Base-by-base conservation (phyloP, 2,329 filamentous ascomycete species). In the Calonectria montana region DNA sequence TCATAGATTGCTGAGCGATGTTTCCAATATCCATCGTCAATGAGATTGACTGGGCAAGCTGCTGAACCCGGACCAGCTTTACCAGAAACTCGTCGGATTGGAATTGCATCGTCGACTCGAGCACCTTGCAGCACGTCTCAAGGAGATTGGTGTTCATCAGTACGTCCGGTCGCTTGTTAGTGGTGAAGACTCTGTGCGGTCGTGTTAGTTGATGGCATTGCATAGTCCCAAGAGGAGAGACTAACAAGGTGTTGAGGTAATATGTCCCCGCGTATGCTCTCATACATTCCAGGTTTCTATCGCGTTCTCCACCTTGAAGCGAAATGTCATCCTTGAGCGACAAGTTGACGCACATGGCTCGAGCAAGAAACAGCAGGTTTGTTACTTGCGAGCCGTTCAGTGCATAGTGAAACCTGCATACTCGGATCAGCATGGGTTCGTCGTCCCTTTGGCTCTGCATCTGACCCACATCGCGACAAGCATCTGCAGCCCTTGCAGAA, bases 371-470 rank as follows among this genome's bases (percentile, higher is more conserved):
- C 2, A 89, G 78, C 5, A 89, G 69, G 65, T 88, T 88, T 0
- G 84, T 87, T 43, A 88, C 80, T 76, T 88, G 86, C 59, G 86
- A 85, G 73, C 85, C 87, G 75, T 86, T 87, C 59, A 88, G 79
- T 43, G 83, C 86, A 75, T 86, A 86, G 70, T 88, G 85, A 67
- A 84, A 87, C 85, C 86, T 87, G 59, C 12, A 48, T 8, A n/a
- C 23, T 8, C 27, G 39, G 25, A 69, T 78, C 29, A 79, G 78
- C 37, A 50, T 23, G 35, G 12, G 8, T 21, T n/a, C 47, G 5
- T 39, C 10, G n/a, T 18, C 18, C n/a, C 27, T 35, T 23, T 48
- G 4, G 16, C 13, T 16, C 27, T 15, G 7, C 61, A 27, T 15
- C n/a, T 25, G 4, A 78, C 82, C 66, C 74, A 88, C 87, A 87